Conservation (phyloP, 177 flowering plant genomes). For the Telopea speciosissima region DNA sequence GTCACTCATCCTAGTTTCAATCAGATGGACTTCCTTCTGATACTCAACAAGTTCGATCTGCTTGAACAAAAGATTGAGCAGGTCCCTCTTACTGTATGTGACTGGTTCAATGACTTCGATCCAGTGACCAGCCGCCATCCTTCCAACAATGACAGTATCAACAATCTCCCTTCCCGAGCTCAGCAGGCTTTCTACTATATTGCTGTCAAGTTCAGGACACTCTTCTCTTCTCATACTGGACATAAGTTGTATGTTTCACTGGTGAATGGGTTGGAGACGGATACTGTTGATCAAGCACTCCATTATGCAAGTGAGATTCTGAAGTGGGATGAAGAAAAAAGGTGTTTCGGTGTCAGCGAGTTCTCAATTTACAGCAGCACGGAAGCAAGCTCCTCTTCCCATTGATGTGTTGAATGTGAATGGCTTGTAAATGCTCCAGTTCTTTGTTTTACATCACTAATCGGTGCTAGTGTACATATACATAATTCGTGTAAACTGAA, state of each 20-base stretch:
- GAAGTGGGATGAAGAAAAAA: conserved; percentile 86
- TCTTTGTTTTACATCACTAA: neutral
- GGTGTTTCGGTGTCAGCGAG: conserved; percentile 47
- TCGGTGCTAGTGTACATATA: conserved; percentile 8
- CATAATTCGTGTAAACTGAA: conserved; percentile 1
- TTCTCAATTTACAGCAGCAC: conserved; percentile 72
- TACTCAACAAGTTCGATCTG: conserved; percentile 75
- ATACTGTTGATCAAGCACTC: conserved; percentile 63
- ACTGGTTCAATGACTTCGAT: conserved; percentile 84
- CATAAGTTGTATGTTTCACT: conserved; percentile 63
- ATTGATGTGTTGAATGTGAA: conserved; percentile 19
- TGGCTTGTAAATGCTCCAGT: conserved; percentile 13
- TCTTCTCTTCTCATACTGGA: conserved; percentile 63
- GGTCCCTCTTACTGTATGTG: conserved; percentile 55
- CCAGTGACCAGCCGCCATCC: conserved; percentile 59
- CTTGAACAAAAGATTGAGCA: conserved; percentile 71
- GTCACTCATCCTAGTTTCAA: conserved; percentile 79
- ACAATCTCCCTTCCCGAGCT: conserved; percentile 47
- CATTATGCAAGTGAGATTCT: conserved; percentile 76
- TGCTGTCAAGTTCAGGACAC: conserved; percentile 86
- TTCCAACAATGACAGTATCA: conserved; percentile 27
- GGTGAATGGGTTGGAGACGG: conserved; percentile 60
- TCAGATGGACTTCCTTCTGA: conserved; percentile 66
- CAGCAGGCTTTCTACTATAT: conserved; percentile 71
- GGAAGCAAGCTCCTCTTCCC: conserved; percentile 60